Percentiles rank a stretch among this genome's conserved stretches.
Conservation (phyloP, 2,329 filamentous ascomycete species). For the Sclerotinia spermophila region DNA sequence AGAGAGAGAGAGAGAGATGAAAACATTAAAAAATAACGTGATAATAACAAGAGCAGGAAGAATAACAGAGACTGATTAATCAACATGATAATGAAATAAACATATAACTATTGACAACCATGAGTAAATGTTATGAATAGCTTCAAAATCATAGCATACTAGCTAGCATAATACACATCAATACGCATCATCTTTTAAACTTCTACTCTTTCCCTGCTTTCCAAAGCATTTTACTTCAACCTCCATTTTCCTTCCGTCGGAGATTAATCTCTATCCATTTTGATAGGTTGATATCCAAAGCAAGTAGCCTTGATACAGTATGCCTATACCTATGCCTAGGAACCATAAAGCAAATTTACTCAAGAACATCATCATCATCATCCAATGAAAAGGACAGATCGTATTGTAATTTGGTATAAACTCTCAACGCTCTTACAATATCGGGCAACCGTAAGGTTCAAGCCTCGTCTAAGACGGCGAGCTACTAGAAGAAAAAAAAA, state of each 20-base stretch:
- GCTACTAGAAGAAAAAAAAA: too few species aligned
- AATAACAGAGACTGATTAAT: too few species aligned
- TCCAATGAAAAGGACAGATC: conserved; percentile 3
- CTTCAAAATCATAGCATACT: too few species aligned
- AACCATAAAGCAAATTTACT: not conserved
- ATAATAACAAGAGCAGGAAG: too few species aligned
- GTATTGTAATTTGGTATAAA: not conserved
- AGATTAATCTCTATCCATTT: not conserved
- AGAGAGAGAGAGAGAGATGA: not conserved
- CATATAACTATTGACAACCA: not conserved
- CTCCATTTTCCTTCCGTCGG: conserved; percentile 2
- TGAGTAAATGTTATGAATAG: not conserved
- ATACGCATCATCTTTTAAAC: too few species aligned
- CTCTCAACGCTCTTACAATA: not conserved
- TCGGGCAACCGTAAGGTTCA: not conserved
- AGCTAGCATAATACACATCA: too few species aligned
- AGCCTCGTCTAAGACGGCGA: not conserved
- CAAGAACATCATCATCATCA: not conserved
- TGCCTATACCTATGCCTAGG: not conserved
- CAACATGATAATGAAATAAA: not conserved
- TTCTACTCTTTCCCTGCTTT: too few species aligned
- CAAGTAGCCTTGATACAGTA: not conserved
- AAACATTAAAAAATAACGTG: not conserved
- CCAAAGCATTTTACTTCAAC: too few species aligned
- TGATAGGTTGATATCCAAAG: not conserved